phyloP scores from a whole-genome alignment of 495 filamentous ascomycete genomes.

The Aspergillus affinis region DNA sequence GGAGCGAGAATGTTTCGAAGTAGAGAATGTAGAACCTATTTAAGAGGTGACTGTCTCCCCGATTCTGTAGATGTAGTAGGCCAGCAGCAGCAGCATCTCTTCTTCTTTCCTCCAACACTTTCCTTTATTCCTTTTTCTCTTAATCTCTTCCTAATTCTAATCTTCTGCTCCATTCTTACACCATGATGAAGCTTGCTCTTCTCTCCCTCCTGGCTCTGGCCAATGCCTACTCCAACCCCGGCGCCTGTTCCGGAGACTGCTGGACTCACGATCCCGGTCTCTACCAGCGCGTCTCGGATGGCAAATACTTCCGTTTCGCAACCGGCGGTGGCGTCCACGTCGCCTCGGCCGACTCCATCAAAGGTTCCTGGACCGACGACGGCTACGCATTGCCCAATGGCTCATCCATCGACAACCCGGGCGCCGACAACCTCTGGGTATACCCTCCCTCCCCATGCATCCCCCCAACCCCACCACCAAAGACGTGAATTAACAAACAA shows the following conservation, averaged over 20 bases:
- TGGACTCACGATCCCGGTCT: slow-evolving; percentile 64
- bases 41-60: too few relatives aligned
- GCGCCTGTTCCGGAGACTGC: slow-evolving; percentile 59
- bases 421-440: slow-evolving; percentile 62
- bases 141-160: background rate
- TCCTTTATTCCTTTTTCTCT: background rate
- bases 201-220: slow-evolving; percentile 25
- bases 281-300: slow-evolving; percentile 60
- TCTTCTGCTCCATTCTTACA: background rate
- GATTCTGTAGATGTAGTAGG: too few relatives aligned
- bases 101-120: too few relatives aligned
- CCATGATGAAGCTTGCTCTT: background rate
- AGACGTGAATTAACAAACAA: slow-evolving; percentile 1
- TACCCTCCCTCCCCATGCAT: slow-evolving; percentile 5
- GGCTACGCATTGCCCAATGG: slow-evolving; percentile 58
- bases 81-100: too few relatives aligned
- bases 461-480: too few relatives aligned
- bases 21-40: too few relatives aligned
- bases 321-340: slow-evolving; percentile 62
- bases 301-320: slow-evolving; percentile 71
- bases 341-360: slow-evolving; percentile 54
- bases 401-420: slow-evolving; percentile 53
- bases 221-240: slow-evolving; percentile 50
- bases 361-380: slow-evolving; percentile 63
- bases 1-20: too few relatives aligned